phyloP scores from a whole-genome alignment of 2,329 filamentous ascomycete genomes.

The Fusarium metavorans region DNA sequence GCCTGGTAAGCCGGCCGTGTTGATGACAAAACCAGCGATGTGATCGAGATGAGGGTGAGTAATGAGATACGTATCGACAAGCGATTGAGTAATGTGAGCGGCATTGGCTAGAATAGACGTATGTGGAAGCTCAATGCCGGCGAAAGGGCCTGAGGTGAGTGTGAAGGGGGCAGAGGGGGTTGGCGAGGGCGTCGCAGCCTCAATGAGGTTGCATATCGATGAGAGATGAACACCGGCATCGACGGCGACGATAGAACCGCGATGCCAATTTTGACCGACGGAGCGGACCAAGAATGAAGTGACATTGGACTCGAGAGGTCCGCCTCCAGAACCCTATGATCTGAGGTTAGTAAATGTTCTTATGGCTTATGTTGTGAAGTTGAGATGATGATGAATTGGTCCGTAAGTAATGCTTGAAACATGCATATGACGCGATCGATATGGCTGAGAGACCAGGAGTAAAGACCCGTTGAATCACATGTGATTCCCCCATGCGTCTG shows the following conservation, averaged over 20 bases:
- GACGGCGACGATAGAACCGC: conserved; percentile 87
- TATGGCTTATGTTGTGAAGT: neutral
- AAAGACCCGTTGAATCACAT: neutral
- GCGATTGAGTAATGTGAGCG: conserved; percentile 78
- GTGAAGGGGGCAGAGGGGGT: conserved; percentile 59
- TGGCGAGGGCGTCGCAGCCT: conserved; percentile 61
- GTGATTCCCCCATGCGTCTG: neutral
- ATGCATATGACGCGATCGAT: neutral
- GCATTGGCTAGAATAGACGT: conserved; percentile 81
- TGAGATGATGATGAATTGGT: neutral
- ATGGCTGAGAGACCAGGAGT: neutral
- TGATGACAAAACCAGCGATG: conserved; percentile 90
- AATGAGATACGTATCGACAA: conserved; percentile 90
- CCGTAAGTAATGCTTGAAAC: neutral
- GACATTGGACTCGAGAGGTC: conserved; percentile 88
- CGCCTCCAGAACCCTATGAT: conserved; percentile 84
- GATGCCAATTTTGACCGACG: conserved; percentile 80
- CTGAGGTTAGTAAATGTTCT: conserved; percentile 27
- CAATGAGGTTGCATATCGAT: conserved; percentile 83
- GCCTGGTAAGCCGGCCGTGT: conserved; percentile 87
- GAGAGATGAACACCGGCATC: conserved; percentile 93
- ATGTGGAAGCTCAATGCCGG: conserved; percentile 78
- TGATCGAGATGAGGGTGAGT: conserved; percentile 99
- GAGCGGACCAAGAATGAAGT: conserved; percentile 92
- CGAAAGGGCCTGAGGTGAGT: conserved; percentile 79